Percentiles rank a stretch among this genome's conserved stretches.
Conservation (phyloP, 129 eudicot genomes). For the Solidago caesia region DNA sequence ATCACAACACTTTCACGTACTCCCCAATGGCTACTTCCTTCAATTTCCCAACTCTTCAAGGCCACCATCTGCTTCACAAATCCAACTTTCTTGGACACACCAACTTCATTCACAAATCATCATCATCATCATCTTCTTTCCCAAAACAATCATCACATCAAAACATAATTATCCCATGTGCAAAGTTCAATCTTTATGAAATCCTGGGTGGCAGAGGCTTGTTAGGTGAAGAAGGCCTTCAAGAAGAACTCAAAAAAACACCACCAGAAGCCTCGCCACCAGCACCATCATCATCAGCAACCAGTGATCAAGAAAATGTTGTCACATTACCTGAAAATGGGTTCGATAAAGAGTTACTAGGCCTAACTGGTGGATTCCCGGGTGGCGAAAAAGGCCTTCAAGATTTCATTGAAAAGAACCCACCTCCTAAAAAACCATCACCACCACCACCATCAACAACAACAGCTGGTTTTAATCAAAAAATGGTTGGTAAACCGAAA, state of each 20-base stretch:
- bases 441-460: constrained; percentile 23
- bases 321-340: constrained; percentile 48
- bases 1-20: neutral
- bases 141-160: constrained; percentile 31
- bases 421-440: constrained; percentile 65
- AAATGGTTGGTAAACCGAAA: constrained; percentile 60
- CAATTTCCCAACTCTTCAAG: constrained; percentile 45
- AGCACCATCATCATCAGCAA: constrained; percentile 30
- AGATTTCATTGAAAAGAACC: constrained; percentile 69
- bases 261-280: constrained; percentile 33
- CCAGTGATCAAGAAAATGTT: constrained; percentile 18
- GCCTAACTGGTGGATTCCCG: constrained; percentile 93
- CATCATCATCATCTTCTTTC: constrained; percentile 21
- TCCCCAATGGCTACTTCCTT: constrained; percentile 59
- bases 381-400: constrained; percentile 86
- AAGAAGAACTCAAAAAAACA: constrained; percentile 55
- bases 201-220: constrained; percentile 90
- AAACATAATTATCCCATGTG: constrained; percentile 26
- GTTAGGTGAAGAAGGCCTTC: constrained; percentile 70
- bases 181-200: constrained; percentile 76
- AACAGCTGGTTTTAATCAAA: constrained; percentile 27
- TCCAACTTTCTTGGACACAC: constrained; percentile 58
- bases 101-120: constrained; percentile 29
- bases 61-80: constrained; percentile 40
- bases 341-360: constrained; percentile 73